phyloP scores from a whole-genome alignment of 2,329 filamentous ascomycete genomes.

The Talaromyces islandicus region DNA sequence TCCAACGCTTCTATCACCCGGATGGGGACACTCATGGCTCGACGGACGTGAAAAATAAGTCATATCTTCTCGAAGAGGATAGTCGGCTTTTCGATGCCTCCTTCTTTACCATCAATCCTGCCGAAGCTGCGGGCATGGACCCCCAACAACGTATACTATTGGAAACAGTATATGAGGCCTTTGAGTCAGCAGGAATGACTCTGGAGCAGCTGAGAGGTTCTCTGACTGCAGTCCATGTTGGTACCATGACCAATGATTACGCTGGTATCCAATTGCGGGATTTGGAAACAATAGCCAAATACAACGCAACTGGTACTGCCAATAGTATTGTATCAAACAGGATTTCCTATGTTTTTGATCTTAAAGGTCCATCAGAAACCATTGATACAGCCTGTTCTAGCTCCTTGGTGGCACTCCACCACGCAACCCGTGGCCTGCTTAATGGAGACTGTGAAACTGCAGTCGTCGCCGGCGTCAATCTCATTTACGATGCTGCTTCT shows the following conservation, averaged over 20 bases:
- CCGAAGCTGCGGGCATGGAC: conserved; percentile 6
- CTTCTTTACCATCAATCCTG: conserved; percentile 15
- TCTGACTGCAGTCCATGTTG: conserved; percentile 23
- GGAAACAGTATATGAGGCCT: conserved; percentile 32
- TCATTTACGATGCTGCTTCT: conserved; percentile 24
- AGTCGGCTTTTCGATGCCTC: conserved; percentile 21
- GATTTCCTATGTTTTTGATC: conserved; percentile 36
- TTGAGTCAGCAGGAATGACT: conserved; percentile 16
- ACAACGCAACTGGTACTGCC: conserved; percentile 23
- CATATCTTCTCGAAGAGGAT: conserved; percentile 15
- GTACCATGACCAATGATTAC: conserved; percentile 20
- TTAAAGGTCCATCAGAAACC: conserved; percentile 36
- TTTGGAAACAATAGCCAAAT: conserved; percentile 11
- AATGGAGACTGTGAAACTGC: conserved; percentile 22
- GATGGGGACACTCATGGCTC: neutral
- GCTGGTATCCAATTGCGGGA: conserved; percentile 12
- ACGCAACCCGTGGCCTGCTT: conserved; percentile 25
- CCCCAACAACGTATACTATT: conserved; percentile 24
- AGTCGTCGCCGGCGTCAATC: conserved; percentile 18
- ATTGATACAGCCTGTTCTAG: conserved; percentile 45
- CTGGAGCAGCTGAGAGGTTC: conserved; percentile 17
- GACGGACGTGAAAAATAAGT: conserved; percentile 4
- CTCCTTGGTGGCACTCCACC: conserved; percentile 31
- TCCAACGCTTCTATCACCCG: conserved; percentile 11
- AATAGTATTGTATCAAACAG: conserved; percentile 35